These are phyloP conservation scores for Monosporascus sp. DNA, from an alignment of 2,329 filamentous ascomycete genomes.

Conservation along the genomic window DNA sequence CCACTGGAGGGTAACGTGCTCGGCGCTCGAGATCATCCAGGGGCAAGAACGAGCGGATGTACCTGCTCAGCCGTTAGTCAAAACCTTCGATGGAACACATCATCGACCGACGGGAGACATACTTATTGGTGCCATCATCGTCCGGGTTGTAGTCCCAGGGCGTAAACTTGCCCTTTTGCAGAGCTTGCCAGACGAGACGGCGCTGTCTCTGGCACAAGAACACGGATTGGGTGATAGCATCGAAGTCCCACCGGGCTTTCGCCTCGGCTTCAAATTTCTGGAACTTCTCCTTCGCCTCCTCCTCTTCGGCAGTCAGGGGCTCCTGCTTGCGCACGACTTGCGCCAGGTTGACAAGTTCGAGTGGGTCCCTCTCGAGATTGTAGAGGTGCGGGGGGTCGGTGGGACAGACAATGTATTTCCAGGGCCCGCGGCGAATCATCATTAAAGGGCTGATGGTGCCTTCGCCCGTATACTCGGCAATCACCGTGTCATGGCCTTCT, in stretches of 20 bases:
- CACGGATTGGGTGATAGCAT: constrained; percentile 68
- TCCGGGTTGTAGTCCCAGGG: constrained; percentile 82
- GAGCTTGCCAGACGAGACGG: constrained; percentile 71
- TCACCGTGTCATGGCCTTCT: constrained; percentile 76
- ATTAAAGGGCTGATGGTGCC: constrained; percentile 83
- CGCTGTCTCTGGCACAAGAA: constrained; percentile 73
- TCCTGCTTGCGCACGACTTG: constrained; percentile 34
- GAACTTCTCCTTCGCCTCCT: constrained; percentile 45
- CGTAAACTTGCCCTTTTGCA: constrained; percentile 70
- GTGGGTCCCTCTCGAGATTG: constrained; percentile 70
- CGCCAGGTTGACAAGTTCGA: constrained; percentile 72
- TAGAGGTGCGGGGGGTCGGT: constrained; percentile 81
- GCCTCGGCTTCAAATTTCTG: constrained; percentile 70
- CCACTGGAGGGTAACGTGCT: constrained; percentile 65
- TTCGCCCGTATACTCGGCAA: constrained; percentile 92
- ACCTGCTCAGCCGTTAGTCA: constrained; percentile 45
- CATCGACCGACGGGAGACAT: constrained; percentile 23
- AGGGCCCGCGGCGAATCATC: constrained; percentile 86
- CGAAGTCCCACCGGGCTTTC: constrained; percentile 72
- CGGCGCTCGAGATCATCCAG: constrained; percentile 75
- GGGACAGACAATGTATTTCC: constrained; percentile 88
- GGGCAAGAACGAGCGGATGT: constrained; percentile 78
- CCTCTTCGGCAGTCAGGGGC: constrained; percentile 36
- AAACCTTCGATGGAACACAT: constrained; percentile 20
- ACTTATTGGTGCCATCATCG: constrained; percentile 64